Evolutionary conservation across 352 stramenopile genomes (phyloP).

Genomic region (Phytopythium sindhum): DNA sequence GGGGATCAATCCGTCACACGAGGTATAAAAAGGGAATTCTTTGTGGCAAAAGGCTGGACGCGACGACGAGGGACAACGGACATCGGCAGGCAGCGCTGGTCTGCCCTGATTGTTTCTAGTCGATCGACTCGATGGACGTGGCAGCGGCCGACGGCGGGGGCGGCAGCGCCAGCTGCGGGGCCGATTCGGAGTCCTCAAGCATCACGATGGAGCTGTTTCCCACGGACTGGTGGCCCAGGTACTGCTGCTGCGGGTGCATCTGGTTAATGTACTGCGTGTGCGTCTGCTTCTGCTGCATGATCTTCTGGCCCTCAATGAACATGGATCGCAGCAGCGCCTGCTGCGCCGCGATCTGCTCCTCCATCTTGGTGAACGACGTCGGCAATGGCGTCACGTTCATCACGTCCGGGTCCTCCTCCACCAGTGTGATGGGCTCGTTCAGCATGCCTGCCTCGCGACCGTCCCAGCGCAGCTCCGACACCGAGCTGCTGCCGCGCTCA

Average conservation of each 20-base stretch:
- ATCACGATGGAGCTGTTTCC: conserved; percentile 8
- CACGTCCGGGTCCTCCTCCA: conserved; percentile 30
- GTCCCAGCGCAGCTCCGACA: conserved; percentile 21
- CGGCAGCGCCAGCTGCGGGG: conserved; percentile 12
- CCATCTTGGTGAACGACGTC: conserved; percentile 68
- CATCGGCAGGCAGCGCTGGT: background rate
- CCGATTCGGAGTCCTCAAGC: conserved; percentile 18
- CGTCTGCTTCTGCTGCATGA: conserved; percentile 48
- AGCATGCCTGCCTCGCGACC: conserved; percentile 13
- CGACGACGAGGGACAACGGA: background rate
- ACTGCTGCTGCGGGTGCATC: conserved; percentile 32
- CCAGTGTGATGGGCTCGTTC: conserved; percentile 22
- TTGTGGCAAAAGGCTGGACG: background rate
- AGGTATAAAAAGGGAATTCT: background rate
- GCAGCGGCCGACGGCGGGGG: conserved; percentile 21
- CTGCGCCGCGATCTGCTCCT: conserved; percentile 74
- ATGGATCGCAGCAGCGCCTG: conserved; percentile 69
- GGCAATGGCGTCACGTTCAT: conserved; percentile 56
- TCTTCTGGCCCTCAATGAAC: conserved; percentile 74
- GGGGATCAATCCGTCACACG: background rate
- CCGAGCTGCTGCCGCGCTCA: conserved; percentile 25
- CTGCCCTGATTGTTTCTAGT: conserved; percentile 34
- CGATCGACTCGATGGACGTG: conserved; percentile 23
- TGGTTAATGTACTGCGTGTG: conserved; percentile 22
- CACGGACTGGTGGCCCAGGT: conserved; percentile 27